Conservation (phyloP, 345 rosid species). For the Sonneratia alba region DNA sequence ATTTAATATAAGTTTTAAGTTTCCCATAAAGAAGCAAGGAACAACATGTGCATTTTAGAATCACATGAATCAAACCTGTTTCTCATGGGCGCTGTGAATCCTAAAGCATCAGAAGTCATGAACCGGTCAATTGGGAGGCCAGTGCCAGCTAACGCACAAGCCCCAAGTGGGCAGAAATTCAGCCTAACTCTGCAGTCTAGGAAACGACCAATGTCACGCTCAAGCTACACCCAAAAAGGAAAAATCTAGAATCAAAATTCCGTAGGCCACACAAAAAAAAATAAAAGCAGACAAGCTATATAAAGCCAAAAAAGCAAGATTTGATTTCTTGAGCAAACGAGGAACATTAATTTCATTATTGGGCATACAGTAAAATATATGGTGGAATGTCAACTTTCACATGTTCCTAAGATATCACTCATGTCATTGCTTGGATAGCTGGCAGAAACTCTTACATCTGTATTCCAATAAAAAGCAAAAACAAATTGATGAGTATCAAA, state of each 20-base stretch:
- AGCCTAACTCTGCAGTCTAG: conserved; percentile 62
- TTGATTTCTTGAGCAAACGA: neutral
- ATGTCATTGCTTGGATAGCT: neutral
- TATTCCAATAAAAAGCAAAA: neutral
- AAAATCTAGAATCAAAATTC: neutral
- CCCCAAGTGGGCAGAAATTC: conserved; percentile 83
- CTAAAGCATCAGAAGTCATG: conserved; percentile 67
- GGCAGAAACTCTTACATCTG: neutral
- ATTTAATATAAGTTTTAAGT: neutral
- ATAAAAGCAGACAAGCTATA: neutral
- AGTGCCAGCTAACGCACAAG: conserved; percentile 97
- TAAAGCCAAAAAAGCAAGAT: neutral
- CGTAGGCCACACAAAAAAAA: neutral
- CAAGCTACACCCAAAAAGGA: conserved; percentile 52
- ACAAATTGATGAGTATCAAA: neutral
- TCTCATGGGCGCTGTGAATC: conserved; percentile 79
- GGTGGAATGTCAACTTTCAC: neutral
- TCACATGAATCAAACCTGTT: conserved; percentile 50
- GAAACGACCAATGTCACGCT: conserved; percentile 84
- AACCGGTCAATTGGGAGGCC: conserved; percentile 87
- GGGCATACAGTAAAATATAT: neutral
- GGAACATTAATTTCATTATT: neutral
- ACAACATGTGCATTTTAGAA: neutral
- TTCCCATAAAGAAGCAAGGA: neutral
- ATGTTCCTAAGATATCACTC: neutral